phyloP scores from a whole-genome alignment of 306 rosid genomes.

The Corylus heterophylla region DNA sequence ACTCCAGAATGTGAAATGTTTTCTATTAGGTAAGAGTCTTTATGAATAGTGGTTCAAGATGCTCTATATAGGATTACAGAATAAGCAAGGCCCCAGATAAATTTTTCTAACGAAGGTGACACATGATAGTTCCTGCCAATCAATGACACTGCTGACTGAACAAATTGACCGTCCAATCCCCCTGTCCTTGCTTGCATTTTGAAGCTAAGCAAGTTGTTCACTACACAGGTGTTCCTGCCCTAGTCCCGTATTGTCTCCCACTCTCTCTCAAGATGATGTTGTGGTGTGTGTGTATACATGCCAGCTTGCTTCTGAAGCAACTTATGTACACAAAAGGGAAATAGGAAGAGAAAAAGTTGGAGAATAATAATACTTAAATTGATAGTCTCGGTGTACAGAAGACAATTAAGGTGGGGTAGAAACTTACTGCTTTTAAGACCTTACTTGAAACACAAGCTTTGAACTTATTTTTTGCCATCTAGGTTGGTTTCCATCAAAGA shows the following conservation, averaged over 20 bases:
- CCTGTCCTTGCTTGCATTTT: neutral
- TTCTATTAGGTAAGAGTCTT: neutral
- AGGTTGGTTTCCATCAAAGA: neutral
- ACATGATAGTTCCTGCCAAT: neutral
- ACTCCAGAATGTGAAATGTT: neutral
- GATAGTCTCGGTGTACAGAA: neutral
- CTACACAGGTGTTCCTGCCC: neutral
- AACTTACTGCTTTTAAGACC: neutral
- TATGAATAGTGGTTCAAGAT: neutral
- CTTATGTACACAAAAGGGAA: neutral
- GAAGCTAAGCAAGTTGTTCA: neutral
- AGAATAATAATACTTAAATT: neutral
- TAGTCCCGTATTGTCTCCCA: neutral
- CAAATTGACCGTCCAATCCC: neutral
- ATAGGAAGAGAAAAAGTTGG: neutral
- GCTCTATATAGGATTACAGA: neutral
- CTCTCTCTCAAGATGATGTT: neutral
- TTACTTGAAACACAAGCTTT: neutral
- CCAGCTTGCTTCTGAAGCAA: neutral
- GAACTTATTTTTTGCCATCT: neutral
- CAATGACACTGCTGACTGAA: neutral
- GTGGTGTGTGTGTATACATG: neutral
- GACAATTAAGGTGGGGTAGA: neutral
- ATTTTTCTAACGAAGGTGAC: neutral
- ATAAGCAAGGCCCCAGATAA: neutral